Evolutionary conservation across 1,284 basidiomycete species (phyloP), one percentile per base, ranked within the genome.

Genomic region (Trichosporon sp.): DNA sequence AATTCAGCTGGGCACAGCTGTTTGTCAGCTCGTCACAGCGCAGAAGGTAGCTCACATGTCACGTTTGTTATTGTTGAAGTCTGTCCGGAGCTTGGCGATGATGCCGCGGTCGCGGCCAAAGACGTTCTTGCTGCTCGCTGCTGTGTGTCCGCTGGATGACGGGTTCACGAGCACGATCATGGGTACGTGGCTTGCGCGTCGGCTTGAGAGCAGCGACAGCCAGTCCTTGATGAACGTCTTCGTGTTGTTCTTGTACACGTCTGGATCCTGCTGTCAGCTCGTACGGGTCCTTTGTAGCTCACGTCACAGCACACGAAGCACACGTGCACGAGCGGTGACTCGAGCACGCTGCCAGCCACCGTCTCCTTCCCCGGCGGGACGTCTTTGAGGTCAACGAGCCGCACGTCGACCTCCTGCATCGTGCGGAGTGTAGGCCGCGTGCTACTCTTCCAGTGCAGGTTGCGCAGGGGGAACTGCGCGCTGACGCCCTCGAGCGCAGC

Each of bases 161-260:
- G 80, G 76, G 64, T 93, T 89, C 67, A 97, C 89, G 75, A 95
- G 91, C 1, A 97, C 86, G 70, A 97, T 92, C 65, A 95, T 85
- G 89, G 94, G 96, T 83, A 96, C 93, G 78, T 94, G 92, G 0
- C 76, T 78, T 78, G 90, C 89, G 83, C 90, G 92, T 73, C 90
- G 86, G n/a, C 89, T 85, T 35, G 87, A 85, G 32, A 94, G 86
- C 1, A 87, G 84, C 2, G 87, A 86, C 69, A 94, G 90, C 96
- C 96, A 98, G 74, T 96, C 93, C 78, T 92, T 92, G 74, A 98
- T 91, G 79, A 96, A 93, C 74, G 90, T 92, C 78, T 90, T 90
- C 16, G 92, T 87, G 1, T 88, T 88, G 51, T 87, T 88, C 78
- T 90, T 91, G 85, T 98, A 98, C 2, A 87, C 85, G 66, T 98